Evolutionary conservation across 768 basidiomycete genomes (phyloP), one percentile per base, ranked within the genome.

Genomic region (Lactifluus echinatus): DNA sequence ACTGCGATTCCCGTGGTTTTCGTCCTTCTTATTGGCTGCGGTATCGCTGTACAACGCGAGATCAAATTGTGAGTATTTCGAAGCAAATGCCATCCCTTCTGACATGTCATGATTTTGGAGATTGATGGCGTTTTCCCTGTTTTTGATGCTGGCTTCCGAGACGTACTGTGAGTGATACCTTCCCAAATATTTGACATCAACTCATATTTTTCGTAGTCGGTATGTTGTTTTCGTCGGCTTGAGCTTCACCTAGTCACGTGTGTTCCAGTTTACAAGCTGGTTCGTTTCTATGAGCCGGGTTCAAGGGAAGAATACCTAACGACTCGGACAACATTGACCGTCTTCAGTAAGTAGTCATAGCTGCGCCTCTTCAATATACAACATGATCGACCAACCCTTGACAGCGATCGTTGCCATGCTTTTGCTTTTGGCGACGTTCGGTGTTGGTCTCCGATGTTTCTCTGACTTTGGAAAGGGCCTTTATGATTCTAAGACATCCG

Each of bases 381-480:
- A 33, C 46, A 36, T 53, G 37, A 46, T 33, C 50, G 53, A 43
- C 40, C 19, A 14, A 50, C 40, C 26, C 24, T 12, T n/a, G 33
- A 28, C 61, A 93, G 90, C 87, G 23, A 79, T 90, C 60, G 76
- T 84, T 51, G 82, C 89, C 0, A 89, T 92, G 71, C 52, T 92
- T 15, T 75, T 92, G 43, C 69, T 92, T 28, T 77, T 89, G 55
- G 68, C 74, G n/a, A 88, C 87, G 11, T 89, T 93, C 65, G 77
- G 73, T 12, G 78, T 92, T 26, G 90, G 90, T 21, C 67, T 91
- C 21, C 81, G 84, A 50, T 93, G 90, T 68, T 87, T 88, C 74
- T 67, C 76, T 28, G 89, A 92, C 73, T 93, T 93, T 65, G 84
- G 87, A 69, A 81, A 81, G 67, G 90, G 91, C n/a, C 73, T 93